Conservation (phyloP, 164 flowering plant genomes). For the Vitis riparia region DNA sequence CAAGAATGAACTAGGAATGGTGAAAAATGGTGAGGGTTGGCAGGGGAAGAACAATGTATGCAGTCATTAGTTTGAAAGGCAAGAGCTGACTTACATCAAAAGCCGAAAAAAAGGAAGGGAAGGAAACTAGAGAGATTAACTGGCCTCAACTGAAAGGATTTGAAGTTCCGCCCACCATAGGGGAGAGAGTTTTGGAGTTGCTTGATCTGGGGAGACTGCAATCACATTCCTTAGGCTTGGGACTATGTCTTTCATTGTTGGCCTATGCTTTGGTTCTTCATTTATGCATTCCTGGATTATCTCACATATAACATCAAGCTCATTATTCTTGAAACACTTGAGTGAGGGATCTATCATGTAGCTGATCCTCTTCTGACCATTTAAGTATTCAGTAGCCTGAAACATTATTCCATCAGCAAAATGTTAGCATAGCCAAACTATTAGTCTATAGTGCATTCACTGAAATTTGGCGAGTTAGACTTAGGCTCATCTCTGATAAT, state of each 20-base stretch:
- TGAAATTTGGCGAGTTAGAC: too few relatives aligned
- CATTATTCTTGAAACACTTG: slow-evolving; percentile 61
- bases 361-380: slow-evolving; percentile 42
- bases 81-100: too few relatives aligned
- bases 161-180: slow-evolving; percentile 99
- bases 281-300: slow-evolving; percentile 68
- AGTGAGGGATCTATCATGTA: slow-evolving; percentile 71
- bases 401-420: not conserved
- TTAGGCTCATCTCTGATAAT: not conserved
- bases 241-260: slow-evolving; percentile 63
- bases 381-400: slow-evolving; percentile 67
- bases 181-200: slow-evolving; percentile 82
- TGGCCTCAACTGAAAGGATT: slow-evolving; percentile 76
- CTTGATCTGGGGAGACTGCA: slow-evolving; percentile 70
- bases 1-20: too few relatives aligned
- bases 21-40: too few relatives aligned
- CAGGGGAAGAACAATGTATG: too few relatives aligned
- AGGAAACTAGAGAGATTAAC: slow-evolving; percentile 23
- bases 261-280: slow-evolving; percentile 60
- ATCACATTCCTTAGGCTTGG: slow-evolving; percentile 58
- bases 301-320: slow-evolving; percentile 73
- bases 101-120: too few relatives aligned
- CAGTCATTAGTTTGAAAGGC: too few relatives aligned
- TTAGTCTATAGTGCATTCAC: too few relatives aligned
- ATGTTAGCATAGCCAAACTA: too few relatives aligned